Evolutionary conservation across 352 stramenopile genomes (phyloP).

Genomic region (Phytopythium sindhum): DNA sequence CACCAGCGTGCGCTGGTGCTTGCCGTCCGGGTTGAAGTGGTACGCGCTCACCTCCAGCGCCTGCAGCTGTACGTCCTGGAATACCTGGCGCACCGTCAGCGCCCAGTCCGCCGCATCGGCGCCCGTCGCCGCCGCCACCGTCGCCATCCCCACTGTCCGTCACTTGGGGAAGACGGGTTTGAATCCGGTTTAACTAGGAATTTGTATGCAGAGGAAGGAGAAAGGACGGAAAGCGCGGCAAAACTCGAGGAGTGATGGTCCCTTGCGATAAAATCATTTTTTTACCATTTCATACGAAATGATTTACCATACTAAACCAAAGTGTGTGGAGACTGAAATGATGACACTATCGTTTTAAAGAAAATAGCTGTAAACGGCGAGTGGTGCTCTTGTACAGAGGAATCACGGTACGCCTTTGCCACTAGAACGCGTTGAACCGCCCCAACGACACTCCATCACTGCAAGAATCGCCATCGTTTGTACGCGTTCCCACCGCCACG

Average conservation of each 20-base stretch:
- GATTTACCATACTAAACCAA: too few species aligned
- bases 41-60: slow-evolving; percentile 49
- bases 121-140: neutral
- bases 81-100: slow-evolving; percentile 48
- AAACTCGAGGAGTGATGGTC: neutral
- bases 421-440: too few species aligned
- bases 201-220: neutral
- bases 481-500: neutral
- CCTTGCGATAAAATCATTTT: neutral
- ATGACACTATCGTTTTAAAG: too few species aligned
- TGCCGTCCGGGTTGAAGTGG: slow-evolving; percentile 23
- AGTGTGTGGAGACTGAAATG: too few species aligned
- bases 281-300: too few species aligned
- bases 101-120: slow-evolving; percentile 47
- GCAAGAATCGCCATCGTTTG: too few species aligned
- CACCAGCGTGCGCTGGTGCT: slow-evolving; percentile 36
- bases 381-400: too few species aligned
- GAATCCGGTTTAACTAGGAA: neutral
- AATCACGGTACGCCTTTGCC: too few species aligned
- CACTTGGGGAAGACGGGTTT: slow-evolving; percentile 6
- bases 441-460: too few species aligned
- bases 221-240: neutral
- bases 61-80: slow-evolving; percentile 65
- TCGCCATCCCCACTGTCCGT: too few species aligned
- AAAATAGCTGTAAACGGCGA: too few species aligned